A percentile compares a stretch with the other conserved stretches of the same genome.
These are phyloP conservation scores for Zangia roseola DNA, from an alignment of 768 basidiomycete genomes.

Conservation along the genomic window DNA sequence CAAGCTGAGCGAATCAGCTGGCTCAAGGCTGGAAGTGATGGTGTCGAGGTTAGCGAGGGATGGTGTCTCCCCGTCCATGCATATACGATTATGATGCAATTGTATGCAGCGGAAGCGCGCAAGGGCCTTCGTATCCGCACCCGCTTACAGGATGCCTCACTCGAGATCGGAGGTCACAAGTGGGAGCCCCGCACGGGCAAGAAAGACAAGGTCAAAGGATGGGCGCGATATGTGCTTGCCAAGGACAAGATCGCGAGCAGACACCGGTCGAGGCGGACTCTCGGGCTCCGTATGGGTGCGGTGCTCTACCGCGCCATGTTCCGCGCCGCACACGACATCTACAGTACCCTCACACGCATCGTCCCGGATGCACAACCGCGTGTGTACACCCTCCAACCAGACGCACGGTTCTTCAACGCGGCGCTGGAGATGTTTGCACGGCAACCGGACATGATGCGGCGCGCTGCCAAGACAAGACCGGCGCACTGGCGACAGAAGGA, in stretches of 20 bases:
- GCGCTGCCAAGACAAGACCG: slow-evolving; percentile 12
- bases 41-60: slow-evolving; percentile 33
- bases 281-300: slow-evolving; percentile 30
- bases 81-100: slow-evolving; percentile 70
- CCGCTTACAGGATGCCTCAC: slow-evolving; percentile 1
- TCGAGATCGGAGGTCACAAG: slow-evolving; percentile 4
- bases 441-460: slow-evolving; percentile 19
- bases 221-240: slow-evolving; percentile 33
- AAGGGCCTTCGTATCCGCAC: slow-evolving; percentile 20
- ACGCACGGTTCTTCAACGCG: slow-evolving; percentile 70
- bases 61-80: slow-evolving; percentile 69
- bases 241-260: slow-evolving; percentile 18
- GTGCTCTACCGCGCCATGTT: slow-evolving; percentile 39
- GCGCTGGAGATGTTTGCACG: slow-evolving; percentile 46
- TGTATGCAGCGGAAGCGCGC: slow-evolving; percentile 50
- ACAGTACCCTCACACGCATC: slow-evolving; percentile 20
- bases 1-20: slow-evolving; percentile 59
- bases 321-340: slow-evolving; percentile 30
- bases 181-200: slow-evolving; percentile 18
- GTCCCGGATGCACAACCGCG: slow-evolving; percentile 25
- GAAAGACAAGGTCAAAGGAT: slow-evolving; percentile 33
- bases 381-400: slow-evolving; percentile 43
- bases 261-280: slow-evolving; percentile 25
- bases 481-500: slow-evolving; percentile 33
- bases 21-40: slow-evolving; percentile 21